A percentile compares a stretch with the other conserved stretches of the same genome.
Evolutionary conservation across 305 asterid species (phyloP).

Genomic region (Fraxinus platypoda): DNA sequence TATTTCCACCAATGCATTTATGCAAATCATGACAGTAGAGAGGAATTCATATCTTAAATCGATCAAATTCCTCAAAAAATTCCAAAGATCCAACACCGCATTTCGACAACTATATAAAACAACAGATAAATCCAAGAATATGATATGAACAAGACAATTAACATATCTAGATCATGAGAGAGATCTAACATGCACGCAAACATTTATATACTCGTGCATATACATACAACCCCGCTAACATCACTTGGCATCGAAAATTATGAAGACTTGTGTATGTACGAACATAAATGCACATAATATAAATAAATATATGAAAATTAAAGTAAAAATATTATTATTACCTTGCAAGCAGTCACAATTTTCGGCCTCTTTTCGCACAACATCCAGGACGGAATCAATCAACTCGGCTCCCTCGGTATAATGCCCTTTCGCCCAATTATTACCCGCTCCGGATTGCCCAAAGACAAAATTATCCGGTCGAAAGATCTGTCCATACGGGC

Average conservation of each 20-base stretch:
- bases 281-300: background rate
- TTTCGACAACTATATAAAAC: background rate
- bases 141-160: background rate
- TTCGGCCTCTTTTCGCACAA: constrained; percentile 50
- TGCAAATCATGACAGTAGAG: background rate
- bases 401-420: constrained; percentile 52
- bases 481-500: background rate
- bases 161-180: background rate
- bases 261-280: background rate
- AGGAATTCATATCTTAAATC: background rate
- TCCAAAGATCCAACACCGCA: background rate
- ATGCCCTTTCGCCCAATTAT: constrained; percentile 9
- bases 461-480: background rate
- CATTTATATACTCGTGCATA: background rate
- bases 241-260: background rate
- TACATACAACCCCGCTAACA: background rate
- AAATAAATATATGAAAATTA: background rate
- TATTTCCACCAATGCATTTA: background rate
- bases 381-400: constrained; percentile 51
- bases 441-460: background rate
- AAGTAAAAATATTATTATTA: constrained; percentile 3
- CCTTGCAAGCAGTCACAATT: constrained; percentile 57
- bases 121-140: background rate
- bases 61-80: background rate
- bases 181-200: background rate